Conservation (phyloP, 169 alveolate genomes). For the Eimeria acervulina region DNA sequence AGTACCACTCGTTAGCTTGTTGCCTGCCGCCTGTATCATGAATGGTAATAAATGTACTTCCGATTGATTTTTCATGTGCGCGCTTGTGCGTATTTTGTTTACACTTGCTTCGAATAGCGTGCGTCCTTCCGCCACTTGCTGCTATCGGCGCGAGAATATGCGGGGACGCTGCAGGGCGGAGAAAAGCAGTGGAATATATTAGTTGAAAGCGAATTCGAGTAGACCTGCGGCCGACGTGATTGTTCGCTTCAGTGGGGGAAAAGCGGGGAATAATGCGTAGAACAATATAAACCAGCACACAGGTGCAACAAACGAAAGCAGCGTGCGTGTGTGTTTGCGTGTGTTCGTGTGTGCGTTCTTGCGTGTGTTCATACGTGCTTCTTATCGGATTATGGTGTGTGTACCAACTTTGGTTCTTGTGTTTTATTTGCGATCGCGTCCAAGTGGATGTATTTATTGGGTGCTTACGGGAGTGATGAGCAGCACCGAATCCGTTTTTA, state of each 20-base stretch:
- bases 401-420: too few species aligned
- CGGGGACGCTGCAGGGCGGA: background rate
- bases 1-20: background rate
- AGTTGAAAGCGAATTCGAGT: background rate
- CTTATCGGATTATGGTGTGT: background rate
- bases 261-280: background rate
- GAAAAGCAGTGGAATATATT: background rate
- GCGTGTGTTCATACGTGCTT: background rate
- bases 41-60: too few species aligned
- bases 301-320: background rate
- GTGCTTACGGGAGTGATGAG: background rate
- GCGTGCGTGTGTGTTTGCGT: background rate
- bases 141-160: constrained; percentile 3
- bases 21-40: background rate
- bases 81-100: background rate
- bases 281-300: background rate
- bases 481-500: background rate
- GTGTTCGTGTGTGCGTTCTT: background rate
- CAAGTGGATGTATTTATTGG: background rate
- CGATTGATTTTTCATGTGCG: background rate
- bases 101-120: background rate
- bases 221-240: background rate
- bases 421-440: too few species aligned
- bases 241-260: background rate
- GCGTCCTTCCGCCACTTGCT: background rate